phyloP scores from a whole-genome alignment of 306 rosid species.

The Argentina anserina region DNA sequence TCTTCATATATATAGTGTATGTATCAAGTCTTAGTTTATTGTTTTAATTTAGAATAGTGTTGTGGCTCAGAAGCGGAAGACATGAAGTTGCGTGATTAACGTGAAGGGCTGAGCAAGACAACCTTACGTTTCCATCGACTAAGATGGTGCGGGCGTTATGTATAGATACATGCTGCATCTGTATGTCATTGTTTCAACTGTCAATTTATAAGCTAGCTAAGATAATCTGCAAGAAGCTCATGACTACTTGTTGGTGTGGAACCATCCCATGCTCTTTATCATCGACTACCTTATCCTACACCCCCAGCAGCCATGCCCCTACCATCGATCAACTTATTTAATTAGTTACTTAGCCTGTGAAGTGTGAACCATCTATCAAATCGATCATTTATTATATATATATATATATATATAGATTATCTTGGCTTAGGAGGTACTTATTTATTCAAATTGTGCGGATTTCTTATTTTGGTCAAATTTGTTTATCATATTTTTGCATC shows the following conservation, averaged over 20 bases:
- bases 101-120: conserved; percentile 47
- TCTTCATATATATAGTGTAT: background rate
- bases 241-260: conserved; percentile 29
- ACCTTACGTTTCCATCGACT: background rate
- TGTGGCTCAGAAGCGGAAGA: conserved; percentile 20
- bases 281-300: conserved; percentile 20
- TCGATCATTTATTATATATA: no score
- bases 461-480: no score
- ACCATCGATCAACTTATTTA: no score
- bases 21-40: background rate
- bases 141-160: background rate
- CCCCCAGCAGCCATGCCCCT: conserved; percentile 1
- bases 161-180: background rate
- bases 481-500: no score
- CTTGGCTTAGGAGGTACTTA: no score
- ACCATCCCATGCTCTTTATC: conserved; percentile 25
- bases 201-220: conserved; percentile 28
- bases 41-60: background rate
- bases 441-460: no score
- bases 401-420: no score
- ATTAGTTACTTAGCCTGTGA: background rate
- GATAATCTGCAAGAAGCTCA: conserved; percentile 52
- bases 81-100: conserved; percentile 63
- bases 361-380: background rate
- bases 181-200: conserved; percentile 20